These are phyloP conservation scores for Rosa multiflora DNA, from an alignment of 306 rosid species.

Conservation along the genomic window DNA sequence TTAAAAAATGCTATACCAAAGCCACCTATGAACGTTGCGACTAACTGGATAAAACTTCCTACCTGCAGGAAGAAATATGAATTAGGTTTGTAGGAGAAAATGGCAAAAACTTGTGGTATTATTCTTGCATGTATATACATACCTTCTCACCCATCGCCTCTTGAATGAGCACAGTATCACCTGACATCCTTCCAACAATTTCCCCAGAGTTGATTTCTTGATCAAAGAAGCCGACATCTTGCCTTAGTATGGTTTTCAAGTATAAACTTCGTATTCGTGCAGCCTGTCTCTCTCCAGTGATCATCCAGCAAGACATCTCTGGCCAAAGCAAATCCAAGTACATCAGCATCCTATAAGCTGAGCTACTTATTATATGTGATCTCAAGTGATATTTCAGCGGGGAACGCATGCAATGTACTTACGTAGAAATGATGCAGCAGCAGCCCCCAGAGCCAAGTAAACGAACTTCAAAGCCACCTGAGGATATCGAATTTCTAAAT, in stretches of 20 bases:
- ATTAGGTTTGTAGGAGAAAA: no score
- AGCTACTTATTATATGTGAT: not conserved
- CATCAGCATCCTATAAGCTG: conserved; percentile 5
- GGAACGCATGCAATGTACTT: conserved; percentile 28
- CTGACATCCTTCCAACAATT: conserved; percentile 38
- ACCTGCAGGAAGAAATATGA: no score
- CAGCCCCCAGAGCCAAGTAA: conserved; percentile 72
- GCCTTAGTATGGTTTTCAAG: conserved; percentile 72
- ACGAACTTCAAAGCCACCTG: conserved; percentile 61
- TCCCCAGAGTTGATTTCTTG: conserved; percentile 64
- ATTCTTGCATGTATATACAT: no score
- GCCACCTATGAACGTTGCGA: no score
- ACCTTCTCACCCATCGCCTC: no score
- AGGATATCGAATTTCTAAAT: conserved; percentile 18
- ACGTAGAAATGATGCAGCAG: conserved; percentile 59
- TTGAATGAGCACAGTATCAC: no score
- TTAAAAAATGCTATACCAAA: no score
- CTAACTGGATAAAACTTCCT: no score
- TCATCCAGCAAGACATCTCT: conserved; percentile 87
- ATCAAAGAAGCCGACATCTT: conserved; percentile 78
- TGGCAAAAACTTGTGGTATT: no score
- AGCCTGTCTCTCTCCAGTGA: conserved; percentile 84
- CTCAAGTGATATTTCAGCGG: not conserved
- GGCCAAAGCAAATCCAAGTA: conserved; percentile 23
- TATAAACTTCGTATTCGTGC: conserved; percentile 71